Evolutionary conservation across 768 basidiomycete species (phyloP), one percentile per base, ranked within the genome.

Genomic region (Hygrophoropsis aurantiaca): DNA sequence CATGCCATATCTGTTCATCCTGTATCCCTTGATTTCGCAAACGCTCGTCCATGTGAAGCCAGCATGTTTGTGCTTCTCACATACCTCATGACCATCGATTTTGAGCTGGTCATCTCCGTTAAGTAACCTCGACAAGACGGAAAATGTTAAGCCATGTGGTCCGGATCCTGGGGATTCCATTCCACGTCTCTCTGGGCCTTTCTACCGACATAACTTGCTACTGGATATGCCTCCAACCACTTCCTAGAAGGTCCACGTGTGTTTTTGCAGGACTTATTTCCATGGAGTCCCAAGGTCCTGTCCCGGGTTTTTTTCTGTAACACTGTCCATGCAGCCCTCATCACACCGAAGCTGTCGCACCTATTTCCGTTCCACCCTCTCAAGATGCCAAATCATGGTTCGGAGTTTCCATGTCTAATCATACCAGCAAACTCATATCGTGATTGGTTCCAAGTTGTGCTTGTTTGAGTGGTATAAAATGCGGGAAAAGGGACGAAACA

Each of bases 401-500:
- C 26, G 25, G 18, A 15, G 19, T 27, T 27, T 42, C 15, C 40
- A 42, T 40, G 27, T 13, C 6, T 13, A 30, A 30, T 30, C 27
- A 13, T 6, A 13, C 27, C 27, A 30, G 27, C 7, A 39, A 18
- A n/a, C 7, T 39, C 37, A 6, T 7, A 39, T 23, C 11, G 13
- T 34, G 11, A 43, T 43, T 32, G 11, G 16, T 13, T 13, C 27
- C 27, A 6, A 6, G 13, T 6, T 6, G 19, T 35, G 15, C 49
- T 34, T 38, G 23, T 15, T 32, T 24, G 15, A 27, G 21, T 19
- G 18, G 47, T 62, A 65, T 63, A 51, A 58, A 63, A 53, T 35
- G 13, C 25, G 33, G 32, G 19, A 40, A 26, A 11, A 13, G 6
- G 23, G 42, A 34, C 21, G 27, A 25, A 19, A 30, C 36, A 24